A percentile compares a stretch with the other conserved stretches of the same genome.
These are phyloP conservation scores for Penicillium sp. DNA, from an alignment of 2,329 filamentous ascomycete genomes.

Conservation along the genomic window DNA sequence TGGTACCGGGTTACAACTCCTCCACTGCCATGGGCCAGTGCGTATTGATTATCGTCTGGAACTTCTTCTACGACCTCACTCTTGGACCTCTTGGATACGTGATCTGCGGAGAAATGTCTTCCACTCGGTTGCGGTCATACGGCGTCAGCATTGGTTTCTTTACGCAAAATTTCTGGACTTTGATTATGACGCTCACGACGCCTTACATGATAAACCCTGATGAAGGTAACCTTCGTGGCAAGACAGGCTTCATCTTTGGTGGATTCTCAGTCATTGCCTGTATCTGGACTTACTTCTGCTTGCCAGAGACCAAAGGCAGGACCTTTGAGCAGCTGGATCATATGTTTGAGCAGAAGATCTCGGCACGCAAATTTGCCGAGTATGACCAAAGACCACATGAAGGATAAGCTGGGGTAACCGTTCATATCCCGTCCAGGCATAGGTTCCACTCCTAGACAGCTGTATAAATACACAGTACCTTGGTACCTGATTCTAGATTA, in stretches of 20 bases:
- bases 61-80: constrained; percentile 8
- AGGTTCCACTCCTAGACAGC: background rate
- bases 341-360: constrained; percentile 2
- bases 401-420: background rate
- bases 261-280: constrained; percentile 12
- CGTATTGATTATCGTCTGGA: constrained; percentile 6
- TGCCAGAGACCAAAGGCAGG: constrained; percentile 21
- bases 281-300: constrained; percentile 20
- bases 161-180: constrained; percentile 2
- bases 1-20: constrained; percentile 2
- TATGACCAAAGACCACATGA: background rate
- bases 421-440: background rate
- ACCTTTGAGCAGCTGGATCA: constrained; percentile 17
- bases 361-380: background rate
- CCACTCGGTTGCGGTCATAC: constrained; percentile 3
- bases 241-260: constrained; percentile 30
- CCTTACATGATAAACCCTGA: constrained; percentile 16
- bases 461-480: background rate
- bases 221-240: constrained; percentile 25
- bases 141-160: constrained; percentile 5
- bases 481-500: background rate
- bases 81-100: constrained; percentile 9
- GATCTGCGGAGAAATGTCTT: constrained; percentile 8
- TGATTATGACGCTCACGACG: constrained; percentile 2
- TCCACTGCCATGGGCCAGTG: constrained; percentile 4